Evolutionary conservation across 129 eudicot genomes (phyloP), one percentile per base, ranked within the genome.

Genomic region (Deinandra increscens): DNA sequence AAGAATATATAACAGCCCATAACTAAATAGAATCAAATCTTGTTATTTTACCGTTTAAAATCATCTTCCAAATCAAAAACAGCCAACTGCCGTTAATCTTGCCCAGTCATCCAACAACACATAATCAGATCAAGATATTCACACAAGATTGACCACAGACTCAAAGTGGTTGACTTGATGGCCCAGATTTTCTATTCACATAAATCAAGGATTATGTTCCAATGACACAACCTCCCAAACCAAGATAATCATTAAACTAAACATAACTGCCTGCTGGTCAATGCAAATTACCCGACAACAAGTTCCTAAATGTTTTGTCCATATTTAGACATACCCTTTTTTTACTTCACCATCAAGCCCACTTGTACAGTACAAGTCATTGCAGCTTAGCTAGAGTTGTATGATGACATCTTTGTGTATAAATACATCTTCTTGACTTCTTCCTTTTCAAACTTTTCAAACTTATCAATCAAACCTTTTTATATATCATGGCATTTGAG

Each of bases 241-340:
- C n/a, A 5, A 1, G 10, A 51, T 39, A 37, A 23, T 10, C 17
- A 14, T 44, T 74, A 77, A 69, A 41, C 4, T 77, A 69, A 60
- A 9, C 64, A 61, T 51, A 64, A 15, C 66, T 74, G 78, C 78
- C 66, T 74, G 46, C 78, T 74, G 15, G 72, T 74, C 78, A 64
- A 79, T 53, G 66, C 44, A 48, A 12, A 42, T 54, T 11, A 44
- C 64, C 80, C 83, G 85, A 82, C 82, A 83, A 14, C 46, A 11
- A 68, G 83, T 84, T 76, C 82, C 86, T 76, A 58, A 12, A 53
- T 64, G 66, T 22, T 74, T 74, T 74, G 78, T 78, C 86, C 69
- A 70, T 70, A 61, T 72, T 66, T 38, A 26, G 44, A 55, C 85
- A 77, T 9, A 76, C 78, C 69, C 70, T 37, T 23, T 42, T 81